Base-by-base conservation (phyloP, 139 green algal species). In the Auxenochlorella protothecoides region DNA sequence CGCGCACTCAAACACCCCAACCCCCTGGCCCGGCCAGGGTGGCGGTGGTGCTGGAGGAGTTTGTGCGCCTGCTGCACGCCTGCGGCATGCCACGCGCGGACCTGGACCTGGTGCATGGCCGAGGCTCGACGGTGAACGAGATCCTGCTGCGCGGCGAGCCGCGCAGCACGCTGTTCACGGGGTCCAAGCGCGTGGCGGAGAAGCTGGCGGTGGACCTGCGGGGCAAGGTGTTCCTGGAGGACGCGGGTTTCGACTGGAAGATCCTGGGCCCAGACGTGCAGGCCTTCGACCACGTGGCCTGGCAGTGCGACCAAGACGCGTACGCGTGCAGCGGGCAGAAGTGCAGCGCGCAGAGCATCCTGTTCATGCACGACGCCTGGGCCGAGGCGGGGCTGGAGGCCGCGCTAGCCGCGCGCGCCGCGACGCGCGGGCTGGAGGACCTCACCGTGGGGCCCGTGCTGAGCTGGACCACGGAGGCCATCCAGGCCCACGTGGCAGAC, bases 201-300 rank as follows among this genome's bases (percentile, higher is more conserved):
- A 80, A 85, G 62, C 84, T 98, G 67, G 84, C 89, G 0, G 60
- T 76, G 7, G 83, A 96, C 67, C 85, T 90, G 54, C 64, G 75
- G 5, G 91, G 91, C 72, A 91, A 91, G 88, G 89, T 94, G 74
- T 12, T 89, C 64, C 74, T 98, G 61, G 94, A 98, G 82, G 94
- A 98, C 72, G 94, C 94, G 2, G 94, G 94, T 3, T 98, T 97
- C 73, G 94, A 98, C 84, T 98, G 94, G 94, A 98, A 98, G 83
- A 85, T 97, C 11, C 82, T 97, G 57, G 92, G 92, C 5, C 91
- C 91, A 3, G 91, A 96, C 74, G 89, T 91, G 16, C 52, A 54
- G 0, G 78, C 95, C 70, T 80, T 91, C 53, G 88, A 94, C 55
- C 96, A 97, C 68, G 88, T 96, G 65, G 91, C 94, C 3, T 97